Evolutionary conservation across 2,329 filamentous ascomycete genomes (phyloP).

Genomic region (Truncatella angustata): DNA sequence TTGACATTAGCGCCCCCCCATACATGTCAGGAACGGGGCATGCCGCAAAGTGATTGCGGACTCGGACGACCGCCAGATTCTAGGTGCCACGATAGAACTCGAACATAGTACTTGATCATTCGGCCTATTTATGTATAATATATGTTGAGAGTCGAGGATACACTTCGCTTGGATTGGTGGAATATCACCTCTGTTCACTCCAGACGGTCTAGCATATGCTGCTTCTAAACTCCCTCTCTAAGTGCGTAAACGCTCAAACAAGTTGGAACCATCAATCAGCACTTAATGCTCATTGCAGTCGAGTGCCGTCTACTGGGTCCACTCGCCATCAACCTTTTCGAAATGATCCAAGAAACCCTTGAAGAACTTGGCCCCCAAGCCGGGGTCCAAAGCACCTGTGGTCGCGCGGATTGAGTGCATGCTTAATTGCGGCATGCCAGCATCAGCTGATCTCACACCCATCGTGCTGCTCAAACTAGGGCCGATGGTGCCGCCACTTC

Average conservation of each 20-base stretch:
- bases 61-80: no score
- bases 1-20: not conserved
- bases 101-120: no score
- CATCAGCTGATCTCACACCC: constrained; percentile 81
- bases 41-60: no score
- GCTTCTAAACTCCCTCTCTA: no score
- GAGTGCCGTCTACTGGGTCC: constrained; percentile 38
- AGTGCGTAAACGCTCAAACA: no score
- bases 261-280: no score
- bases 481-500: constrained; percentile 91
- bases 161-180: no score
- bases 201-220: no score
- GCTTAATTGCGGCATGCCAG: constrained; percentile 84
- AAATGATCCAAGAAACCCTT: constrained; percentile 85
- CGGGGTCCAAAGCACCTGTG: constrained; percentile 81
- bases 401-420: constrained; percentile 95
- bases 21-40: not conserved
- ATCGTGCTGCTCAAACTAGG: constrained; percentile 81
- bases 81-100: no score
- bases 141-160: no score
- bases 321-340: constrained; percentile 81
- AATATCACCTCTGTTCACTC: no score
- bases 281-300: not conserved
- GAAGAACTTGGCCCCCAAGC: constrained; percentile 83
- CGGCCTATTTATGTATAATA: no score